A percentile compares a stretch with the other conserved stretches of the same genome.
Evolutionary conservation across 2,329 filamentous ascomycete genomes (phyloP).

Genomic region (Helotiales sp.): DNA sequence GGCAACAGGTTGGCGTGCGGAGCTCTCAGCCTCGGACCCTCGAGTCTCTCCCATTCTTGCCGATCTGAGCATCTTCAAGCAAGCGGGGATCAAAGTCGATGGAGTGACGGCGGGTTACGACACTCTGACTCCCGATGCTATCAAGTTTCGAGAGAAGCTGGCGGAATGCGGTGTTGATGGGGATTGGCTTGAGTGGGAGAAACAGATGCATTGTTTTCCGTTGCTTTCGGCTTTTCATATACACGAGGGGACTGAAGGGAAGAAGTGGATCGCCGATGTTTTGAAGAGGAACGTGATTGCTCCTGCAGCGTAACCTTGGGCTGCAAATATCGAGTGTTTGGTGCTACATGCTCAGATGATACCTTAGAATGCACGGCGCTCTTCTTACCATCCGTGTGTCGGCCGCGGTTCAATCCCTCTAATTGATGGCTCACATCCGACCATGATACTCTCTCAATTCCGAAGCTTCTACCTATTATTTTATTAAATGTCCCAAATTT

Average conservation of each 20-base stretch:
- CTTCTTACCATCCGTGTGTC: neutral
- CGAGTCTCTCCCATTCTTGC: constrained; percentile 30
- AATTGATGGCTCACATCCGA: too few species aligned
- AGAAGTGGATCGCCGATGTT: constrained; percentile 26
- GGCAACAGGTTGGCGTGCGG: constrained; percentile 26
- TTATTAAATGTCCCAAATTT: too few species aligned
- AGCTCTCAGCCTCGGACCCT: constrained; percentile 22
- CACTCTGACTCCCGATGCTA: constrained; percentile 26
- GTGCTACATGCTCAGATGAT: neutral
- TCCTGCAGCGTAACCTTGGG: too few species aligned
- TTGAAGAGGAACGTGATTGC: constrained; percentile 13
- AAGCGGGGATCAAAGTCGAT: constrained; percentile 31
- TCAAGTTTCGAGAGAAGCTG: constrained; percentile 29
- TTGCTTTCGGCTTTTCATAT: constrained; percentile 27
- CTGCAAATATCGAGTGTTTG: too few species aligned
- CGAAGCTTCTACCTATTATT: too few species aligned
- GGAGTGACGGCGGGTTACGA: constrained; percentile 31
- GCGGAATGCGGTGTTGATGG: constrained; percentile 23
- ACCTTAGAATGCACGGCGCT: neutral
- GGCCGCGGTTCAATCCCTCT: too few species aligned
- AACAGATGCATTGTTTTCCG: constrained; percentile 37
- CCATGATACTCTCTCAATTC: too few species aligned
- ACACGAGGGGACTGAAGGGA: constrained; percentile 23
- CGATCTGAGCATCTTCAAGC: constrained; percentile 25
- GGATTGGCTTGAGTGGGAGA: constrained; percentile 35